Percentiles rank a stretch among this genome's conserved stretches.
Conservation (phyloP, 495 filamentous ascomycete genomes). For the Neurospora discreta region DNA sequence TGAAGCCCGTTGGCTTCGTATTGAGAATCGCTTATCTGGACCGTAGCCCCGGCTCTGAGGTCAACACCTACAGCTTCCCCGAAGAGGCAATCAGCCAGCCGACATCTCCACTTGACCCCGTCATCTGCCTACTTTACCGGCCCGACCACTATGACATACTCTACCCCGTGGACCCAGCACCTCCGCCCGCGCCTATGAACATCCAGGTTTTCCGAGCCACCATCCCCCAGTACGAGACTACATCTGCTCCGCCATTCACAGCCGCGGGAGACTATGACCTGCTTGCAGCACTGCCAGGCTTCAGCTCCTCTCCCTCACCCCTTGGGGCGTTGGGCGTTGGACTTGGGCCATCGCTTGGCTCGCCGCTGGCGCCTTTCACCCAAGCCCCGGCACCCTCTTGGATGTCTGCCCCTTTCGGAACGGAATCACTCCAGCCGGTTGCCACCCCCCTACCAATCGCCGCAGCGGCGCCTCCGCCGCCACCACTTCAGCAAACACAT, state of each 20-base stretch:
- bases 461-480: slow-evolving; percentile 17
- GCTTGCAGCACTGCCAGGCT: slow-evolving; percentile 38
- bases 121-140: slow-evolving; percentile 45
- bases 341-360: slow-evolving; percentile 20
- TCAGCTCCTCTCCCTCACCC: slow-evolving; percentile 17
- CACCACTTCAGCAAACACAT: slow-evolving; percentile 20
- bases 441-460: slow-evolving; percentile 12
- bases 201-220: slow-evolving; percentile 40
- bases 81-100: slow-evolving; percentile 42
- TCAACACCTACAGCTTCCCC: slow-evolving; percentile 65
- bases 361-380: slow-evolving; percentile 23
- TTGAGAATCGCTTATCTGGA: slow-evolving; percentile 89
- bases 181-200: slow-evolving; percentile 38
- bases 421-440: slow-evolving; percentile 22
- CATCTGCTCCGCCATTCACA: slow-evolving; percentile 24
- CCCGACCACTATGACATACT: slow-evolving; percentile 89
- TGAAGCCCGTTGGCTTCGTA: slow-evolving; percentile 67
- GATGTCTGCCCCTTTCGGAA: slow-evolving; percentile 28
- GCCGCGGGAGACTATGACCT: slow-evolving; percentile 26
- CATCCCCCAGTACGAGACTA: slow-evolving; percentile 31
- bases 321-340: neutral
- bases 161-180: slow-evolving; percentile 55
- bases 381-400: slow-evolving; percentile 32
- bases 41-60: slow-evolving; percentile 66
- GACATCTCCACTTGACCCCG: slow-evolving; percentile 32